These are phyloP conservation scores for Termitomyces sp. DNA, from an alignment of 768 basidiomycete species.

Conservation along the genomic window DNA sequence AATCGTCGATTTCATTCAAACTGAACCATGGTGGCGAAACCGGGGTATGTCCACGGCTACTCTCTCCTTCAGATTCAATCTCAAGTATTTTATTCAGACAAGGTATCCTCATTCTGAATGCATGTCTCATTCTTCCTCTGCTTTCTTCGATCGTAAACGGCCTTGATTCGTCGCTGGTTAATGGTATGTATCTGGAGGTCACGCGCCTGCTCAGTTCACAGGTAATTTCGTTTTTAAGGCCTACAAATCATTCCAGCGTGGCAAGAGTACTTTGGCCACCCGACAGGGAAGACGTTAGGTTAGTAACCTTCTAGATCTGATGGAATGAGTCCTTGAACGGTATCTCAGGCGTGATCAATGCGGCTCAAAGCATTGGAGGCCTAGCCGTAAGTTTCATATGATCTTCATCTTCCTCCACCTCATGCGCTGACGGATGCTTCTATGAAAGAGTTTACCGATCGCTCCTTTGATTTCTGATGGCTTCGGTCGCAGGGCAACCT, in stretches of 20 bases:
- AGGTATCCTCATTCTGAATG: slow-evolving; percentile 56
- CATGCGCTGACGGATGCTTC: not conserved
- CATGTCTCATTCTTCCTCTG: slow-evolving; percentile 57
- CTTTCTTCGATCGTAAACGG: slow-evolving; percentile 63
- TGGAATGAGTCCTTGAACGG: not conserved
- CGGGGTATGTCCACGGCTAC: slow-evolving; percentile 31
- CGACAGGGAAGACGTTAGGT: slow-evolving; percentile 49
- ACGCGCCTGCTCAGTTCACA: not conserved
- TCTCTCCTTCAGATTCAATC: too few species aligned
- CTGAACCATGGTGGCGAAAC: slow-evolving; percentile 58
- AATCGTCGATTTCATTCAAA: slow-evolving; percentile 53
- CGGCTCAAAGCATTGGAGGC: slow-evolving; percentile 58
- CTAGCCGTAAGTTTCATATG: slow-evolving; percentile 29
- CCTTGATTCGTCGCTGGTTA: slow-evolving; percentile 62
- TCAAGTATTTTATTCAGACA: too few species aligned
- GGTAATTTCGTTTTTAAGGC: slow-evolving; percentile 36
- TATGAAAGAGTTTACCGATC: slow-evolving; percentile 50
- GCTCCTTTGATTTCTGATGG: slow-evolving; percentile 56
- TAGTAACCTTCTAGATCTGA: not conserved
- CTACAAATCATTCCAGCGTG: slow-evolving; percentile 64
- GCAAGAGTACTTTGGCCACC: slow-evolving; percentile 49
- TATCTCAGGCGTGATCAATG: slow-evolving; percentile 51
- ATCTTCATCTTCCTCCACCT: not conserved
- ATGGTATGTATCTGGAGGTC: slow-evolving; percentile 25
- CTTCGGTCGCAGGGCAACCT: slow-evolving; percentile 52